Evolutionary conservation across 805 yeast species (phyloP), one percentile per base, ranked within the genome.

Genomic region (Barnettozyma wickerhamii): DNA sequence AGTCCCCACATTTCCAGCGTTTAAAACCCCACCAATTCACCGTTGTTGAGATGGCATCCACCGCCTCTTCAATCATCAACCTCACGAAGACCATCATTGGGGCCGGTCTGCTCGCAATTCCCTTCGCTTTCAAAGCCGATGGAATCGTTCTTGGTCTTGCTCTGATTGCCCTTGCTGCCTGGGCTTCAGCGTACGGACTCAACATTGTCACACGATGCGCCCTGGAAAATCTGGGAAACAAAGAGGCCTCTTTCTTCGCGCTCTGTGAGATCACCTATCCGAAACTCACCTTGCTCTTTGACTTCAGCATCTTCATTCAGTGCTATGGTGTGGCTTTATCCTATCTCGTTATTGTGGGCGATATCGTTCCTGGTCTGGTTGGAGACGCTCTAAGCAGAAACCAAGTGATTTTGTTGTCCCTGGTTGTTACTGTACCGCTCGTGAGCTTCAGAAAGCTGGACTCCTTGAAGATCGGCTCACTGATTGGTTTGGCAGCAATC

Each of bases 321-420:
- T 83, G 91, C 57, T 85, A 81, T 62, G 95, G 95, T 19, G 89
- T 81, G 14, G 81, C 82, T 3, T 66, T 85, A 12, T 73, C 81
- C 35, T 85, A 85, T 53, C 57, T 85, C 43, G 85, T 85, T 14
- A 71, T 85, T 38, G 77, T 84, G 38, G 93, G 93, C 10, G 93
- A 84, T 55, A 65, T 85, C 40, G 75, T 84, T 69, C 91, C 91
- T 5, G 67, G 75, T 15, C 59, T 77, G 37, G 65, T 81, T 31
- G 77, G 81, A 65, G 40, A 49, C 10, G 18, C 21, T 1, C 62
- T 71, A 6, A 38, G 51, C 4, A 52, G 74, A 21, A 52, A 57
- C 29, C 49, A 43, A 21, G 67, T 65, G 53, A 80, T 84, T 19
- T 41, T 81, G 3, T 43, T 71, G 0, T 74, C 84, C 50, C 52